phyloP scores from a whole-genome alignment of 345 rosid species.

The Aegle marmelos region DNA sequence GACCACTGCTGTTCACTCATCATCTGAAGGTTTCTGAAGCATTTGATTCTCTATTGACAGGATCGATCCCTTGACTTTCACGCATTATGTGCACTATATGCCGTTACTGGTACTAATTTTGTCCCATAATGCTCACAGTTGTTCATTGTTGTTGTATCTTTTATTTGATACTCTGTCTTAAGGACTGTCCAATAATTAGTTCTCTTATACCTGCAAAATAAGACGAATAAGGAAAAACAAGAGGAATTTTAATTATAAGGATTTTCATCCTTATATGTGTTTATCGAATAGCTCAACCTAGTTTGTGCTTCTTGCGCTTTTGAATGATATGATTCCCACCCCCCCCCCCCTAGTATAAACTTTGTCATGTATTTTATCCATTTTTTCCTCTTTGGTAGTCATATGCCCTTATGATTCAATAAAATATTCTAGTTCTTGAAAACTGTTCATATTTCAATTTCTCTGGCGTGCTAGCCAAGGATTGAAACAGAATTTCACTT shows the following conservation, averaged over 20 bases:
- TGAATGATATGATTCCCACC: neutral
- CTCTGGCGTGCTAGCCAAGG: neutral
- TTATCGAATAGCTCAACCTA: neutral
- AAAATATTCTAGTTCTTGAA: neutral
- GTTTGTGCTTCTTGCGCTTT: neutral
- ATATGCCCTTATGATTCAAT: neutral
- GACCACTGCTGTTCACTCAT: neutral
- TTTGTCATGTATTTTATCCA: no score
- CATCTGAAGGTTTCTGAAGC: constrained; percentile 14
- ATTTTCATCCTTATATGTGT: neutral
- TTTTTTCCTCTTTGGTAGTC: neutral
- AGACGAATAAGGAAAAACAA: neutral
- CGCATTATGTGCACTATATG: constrained; percentile 56
- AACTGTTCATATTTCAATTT: neutral
- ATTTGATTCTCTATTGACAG: constrained; percentile 30
- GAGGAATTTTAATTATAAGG: neutral
- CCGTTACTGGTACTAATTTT: constrained; percentile 47
- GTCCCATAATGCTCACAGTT: constrained; percentile 5
- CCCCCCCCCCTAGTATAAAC: no score
- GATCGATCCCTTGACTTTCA: constrained; percentile 59
- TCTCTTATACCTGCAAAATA: neutral
- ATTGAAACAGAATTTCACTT: neutral
- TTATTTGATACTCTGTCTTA: constrained; percentile 5
- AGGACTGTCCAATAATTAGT: neutral
- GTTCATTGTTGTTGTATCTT: neutral